Evolutionary conservation across 768 basidiomycete genomes (phyloP), one percentile per base, ranked within the genome.

Genomic region (Russula earlei): DNA sequence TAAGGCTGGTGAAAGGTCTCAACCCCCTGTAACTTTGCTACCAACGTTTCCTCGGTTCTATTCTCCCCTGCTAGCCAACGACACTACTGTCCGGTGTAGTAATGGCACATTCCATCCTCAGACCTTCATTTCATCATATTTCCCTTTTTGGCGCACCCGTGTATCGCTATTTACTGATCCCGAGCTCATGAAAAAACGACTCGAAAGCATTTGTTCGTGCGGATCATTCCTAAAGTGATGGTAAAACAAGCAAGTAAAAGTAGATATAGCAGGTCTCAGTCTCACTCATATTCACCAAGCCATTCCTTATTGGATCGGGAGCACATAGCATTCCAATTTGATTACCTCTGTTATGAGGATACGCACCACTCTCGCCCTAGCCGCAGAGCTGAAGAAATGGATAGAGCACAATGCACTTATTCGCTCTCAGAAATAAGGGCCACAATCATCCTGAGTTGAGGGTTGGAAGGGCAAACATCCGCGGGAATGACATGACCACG

Each of bases 381-480:
- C 25, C 34, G 34, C 48, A 38, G 20, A 41, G 31, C 19, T 46
- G 42, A 22, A 31, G 24, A 47, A 40, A 45, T 36, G 44, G 53
- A 19, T 24, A n/a, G 36, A 31, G 31, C 31, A 40, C 41, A 46
- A 17, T 34, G 46, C 56, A 58, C 49, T 64, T 62, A 71, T 55
- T 71, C 70, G 67, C 70, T 69, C 61, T 71, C 74, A 54, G 75
- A 73, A 60, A 78, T 77, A 61, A 78, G 72, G 8, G 77, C 77
- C 44, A 77, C 72, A 63, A 78, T 78, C 77, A 78, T 78, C 59
- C 77, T 78, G 63, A 36, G 37, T 25, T 11, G 31, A 49, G 20
- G 12, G 33, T 38, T 14, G 45, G 37, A 37, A 42, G 40, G 40
- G 20, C 36, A 12, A 34, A 25, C 17, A 33, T 22, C 19, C 19